Conservation (phyloP, 1,284 basidiomycete genomes). For the Apiotrichum mycotoxinovorans region DNA sequence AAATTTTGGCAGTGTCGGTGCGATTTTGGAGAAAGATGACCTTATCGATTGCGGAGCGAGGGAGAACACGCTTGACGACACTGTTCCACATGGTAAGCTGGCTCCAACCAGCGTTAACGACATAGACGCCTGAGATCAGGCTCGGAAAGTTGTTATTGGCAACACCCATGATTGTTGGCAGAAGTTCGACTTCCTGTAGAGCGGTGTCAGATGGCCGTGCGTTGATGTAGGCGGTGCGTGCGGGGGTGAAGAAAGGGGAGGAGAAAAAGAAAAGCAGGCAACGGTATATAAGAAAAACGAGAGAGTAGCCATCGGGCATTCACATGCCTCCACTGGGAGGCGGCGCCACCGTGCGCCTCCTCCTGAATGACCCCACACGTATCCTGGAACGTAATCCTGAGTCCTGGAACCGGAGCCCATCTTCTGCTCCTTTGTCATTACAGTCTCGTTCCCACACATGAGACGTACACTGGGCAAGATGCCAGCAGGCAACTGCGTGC, state of each 20-base stretch:
- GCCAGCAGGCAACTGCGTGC: too few species aligned
- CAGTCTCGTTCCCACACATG: too few species aligned
- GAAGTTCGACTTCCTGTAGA: conserved; percentile 46
- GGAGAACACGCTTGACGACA: conserved; percentile 52
- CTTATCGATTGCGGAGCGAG: conserved; percentile 51
- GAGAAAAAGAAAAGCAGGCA: neutral
- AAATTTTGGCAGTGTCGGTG: conserved; percentile 27
- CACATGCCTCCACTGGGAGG: neutral
- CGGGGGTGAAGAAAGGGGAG: neutral
- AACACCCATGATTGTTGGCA: conserved; percentile 43
- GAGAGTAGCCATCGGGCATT: too few species aligned
- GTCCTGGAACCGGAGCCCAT: too few species aligned
- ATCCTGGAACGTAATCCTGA: too few species aligned
- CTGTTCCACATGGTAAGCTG: conserved; percentile 53
- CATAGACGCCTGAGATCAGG: conserved; percentile 47
- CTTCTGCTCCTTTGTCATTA: too few species aligned
- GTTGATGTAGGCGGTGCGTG: neutral
- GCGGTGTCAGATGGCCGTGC: conserved; percentile 3
- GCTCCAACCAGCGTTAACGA: conserved; percentile 55
- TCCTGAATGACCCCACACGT: too few species aligned
- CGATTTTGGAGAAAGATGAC: conserved; percentile 48
- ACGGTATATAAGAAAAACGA: too few species aligned
- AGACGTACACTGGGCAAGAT: too few species aligned
- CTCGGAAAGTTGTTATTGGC: conserved; percentile 49
- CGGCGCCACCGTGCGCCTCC: neutral